phyloP scores from a whole-genome alignment of 306 rosid species.

The Nissolia schottii region DNA sequence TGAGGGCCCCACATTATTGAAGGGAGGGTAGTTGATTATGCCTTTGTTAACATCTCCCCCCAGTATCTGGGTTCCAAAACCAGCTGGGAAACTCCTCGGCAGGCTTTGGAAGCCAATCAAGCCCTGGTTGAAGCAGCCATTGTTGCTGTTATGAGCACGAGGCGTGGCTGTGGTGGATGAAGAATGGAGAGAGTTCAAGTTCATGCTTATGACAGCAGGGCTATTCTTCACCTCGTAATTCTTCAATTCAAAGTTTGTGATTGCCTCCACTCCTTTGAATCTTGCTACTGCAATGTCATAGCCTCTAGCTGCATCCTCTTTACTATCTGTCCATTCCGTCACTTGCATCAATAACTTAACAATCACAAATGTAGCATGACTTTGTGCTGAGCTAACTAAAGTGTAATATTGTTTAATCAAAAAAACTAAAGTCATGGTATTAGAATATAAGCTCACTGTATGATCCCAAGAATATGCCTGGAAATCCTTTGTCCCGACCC shows the following conservation, averaged over 20 bases:
- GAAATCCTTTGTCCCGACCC: not conserved
- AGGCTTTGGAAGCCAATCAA: no score
- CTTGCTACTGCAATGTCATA: not conserved
- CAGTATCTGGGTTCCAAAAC: no score
- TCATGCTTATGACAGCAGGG: not conserved
- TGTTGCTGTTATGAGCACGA: no score
- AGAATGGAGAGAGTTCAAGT: no score
- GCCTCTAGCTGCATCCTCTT: conserved; percentile 20
- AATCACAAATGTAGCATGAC: no score
- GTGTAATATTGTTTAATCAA: not conserved
- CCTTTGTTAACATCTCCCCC: no score
- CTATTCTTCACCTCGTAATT: not conserved
- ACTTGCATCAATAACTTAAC: not conserved
- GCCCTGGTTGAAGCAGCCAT: no score
- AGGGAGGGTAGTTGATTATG: no score
- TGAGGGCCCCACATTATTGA: no score
- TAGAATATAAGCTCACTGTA: conserved; percentile 4
- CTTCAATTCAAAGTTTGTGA: not conserved
- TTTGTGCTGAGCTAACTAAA: no score
- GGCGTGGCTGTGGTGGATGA: no score
- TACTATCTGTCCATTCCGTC: not conserved
- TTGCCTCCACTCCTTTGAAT: conserved; percentile 1
- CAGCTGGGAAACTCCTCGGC: no score
- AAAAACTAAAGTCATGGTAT: not conserved
- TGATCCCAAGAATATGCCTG: not conserved